A percentile compares a stretch with the other conserved stretches of the same genome.
These are phyloP conservation scores for Phytophthora kernoviae DNA, from an alignment of 352 stramenopile species.

Conservation along the genomic window DNA sequence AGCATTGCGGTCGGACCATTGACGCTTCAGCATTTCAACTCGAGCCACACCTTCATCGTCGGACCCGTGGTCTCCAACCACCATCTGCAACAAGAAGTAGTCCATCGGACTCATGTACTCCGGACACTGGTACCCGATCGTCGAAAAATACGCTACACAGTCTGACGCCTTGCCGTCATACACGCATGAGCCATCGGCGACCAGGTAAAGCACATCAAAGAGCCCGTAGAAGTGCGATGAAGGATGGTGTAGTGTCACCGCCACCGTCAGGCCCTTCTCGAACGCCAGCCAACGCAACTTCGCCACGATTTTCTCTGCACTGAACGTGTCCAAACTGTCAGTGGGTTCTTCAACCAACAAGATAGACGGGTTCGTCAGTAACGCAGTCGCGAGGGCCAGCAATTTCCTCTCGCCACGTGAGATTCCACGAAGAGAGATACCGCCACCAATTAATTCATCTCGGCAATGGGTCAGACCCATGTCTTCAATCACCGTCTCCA, in stretches of 20 bases:
- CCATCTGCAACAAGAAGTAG: conserved; percentile 69
- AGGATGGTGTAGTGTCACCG: conserved; percentile 91
- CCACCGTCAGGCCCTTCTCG: conserved; percentile 77
- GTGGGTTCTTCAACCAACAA: conserved; percentile 91
- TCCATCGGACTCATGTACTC: conserved; percentile 67
- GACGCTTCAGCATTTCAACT: conserved; percentile 34
- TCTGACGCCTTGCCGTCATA: conserved; percentile 62
- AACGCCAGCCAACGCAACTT: conserved; percentile 75
- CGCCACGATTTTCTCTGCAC: conserved; percentile 59
- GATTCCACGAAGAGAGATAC: conserved; percentile 56
- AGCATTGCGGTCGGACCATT: conserved; percentile 36
- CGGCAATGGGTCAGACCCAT: conserved; percentile 51
- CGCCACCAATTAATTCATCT: conserved; percentile 63
- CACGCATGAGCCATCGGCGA: conserved; percentile 49
- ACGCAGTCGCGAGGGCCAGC: conserved; percentile 79
- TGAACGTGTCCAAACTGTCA: conserved; percentile 63
- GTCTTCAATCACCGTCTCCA: conserved; percentile 66
- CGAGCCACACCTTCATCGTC: conserved; percentile 36
- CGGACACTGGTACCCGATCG: conserved; percentile 52
- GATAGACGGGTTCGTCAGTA: conserved; percentile 81
- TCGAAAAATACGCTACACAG: conserved; percentile 57
- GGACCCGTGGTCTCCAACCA: conserved; percentile 25
- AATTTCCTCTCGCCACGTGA: conserved; percentile 83
- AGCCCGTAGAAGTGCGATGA: conserved; percentile 69
- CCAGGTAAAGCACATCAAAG: conserved; percentile 64